Evolutionary conservation across 352 stramenopile species (phyloP).

Genomic region (Phytophthora quininea): DNA sequence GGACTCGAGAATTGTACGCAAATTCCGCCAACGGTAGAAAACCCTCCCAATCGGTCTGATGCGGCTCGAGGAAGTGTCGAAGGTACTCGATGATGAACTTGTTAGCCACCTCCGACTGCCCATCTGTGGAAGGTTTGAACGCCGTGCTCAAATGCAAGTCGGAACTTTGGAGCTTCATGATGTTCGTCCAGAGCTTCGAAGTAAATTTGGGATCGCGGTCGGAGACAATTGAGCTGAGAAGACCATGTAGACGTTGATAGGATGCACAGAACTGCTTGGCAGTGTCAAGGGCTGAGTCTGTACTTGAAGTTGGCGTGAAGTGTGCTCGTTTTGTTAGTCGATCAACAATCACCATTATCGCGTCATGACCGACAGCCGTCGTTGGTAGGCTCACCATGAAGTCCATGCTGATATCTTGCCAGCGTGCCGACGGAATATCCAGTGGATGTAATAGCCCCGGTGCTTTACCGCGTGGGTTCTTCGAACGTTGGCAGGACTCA

Average conservation of each 20-base stretch:
- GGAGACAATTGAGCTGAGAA: background rate
- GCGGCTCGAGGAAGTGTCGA: conserved; percentile 7
- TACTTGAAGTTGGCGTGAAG: background rate
- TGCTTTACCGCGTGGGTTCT: background rate
- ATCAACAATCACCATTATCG: conserved; percentile 5
- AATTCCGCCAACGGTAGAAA: conserved; percentile 8
- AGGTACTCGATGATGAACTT: conserved; percentile 14
- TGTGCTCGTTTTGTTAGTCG: conserved; percentile 5
- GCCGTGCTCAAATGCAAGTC: conserved; percentile 4
- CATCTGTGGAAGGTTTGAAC: conserved; percentile 7
- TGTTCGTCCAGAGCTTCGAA: background rate
- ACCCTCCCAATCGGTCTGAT: conserved; percentile 1
- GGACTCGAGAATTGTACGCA: conserved; percentile 8
- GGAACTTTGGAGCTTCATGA: conserved; percentile 1
- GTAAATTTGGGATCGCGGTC: conserved; percentile 12
- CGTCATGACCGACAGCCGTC: background rate
- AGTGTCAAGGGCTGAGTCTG: background rate
- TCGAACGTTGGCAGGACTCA: conserved; percentile 12
- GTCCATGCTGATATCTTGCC: conserved; percentile 17
- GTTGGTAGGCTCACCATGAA: conserved; percentile 8
- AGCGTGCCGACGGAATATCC: conserved; percentile 1
- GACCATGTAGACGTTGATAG: background rate
- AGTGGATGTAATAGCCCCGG: conserved; percentile 3
- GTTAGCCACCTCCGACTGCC: conserved; percentile 9
- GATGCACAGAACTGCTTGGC: background rate